A percentile compares a stretch with the other conserved stretches of the same genome.
phyloP scores from a whole-genome alignment of 139 green algal species.

The Tetratostichococcus sp. region DNA sequence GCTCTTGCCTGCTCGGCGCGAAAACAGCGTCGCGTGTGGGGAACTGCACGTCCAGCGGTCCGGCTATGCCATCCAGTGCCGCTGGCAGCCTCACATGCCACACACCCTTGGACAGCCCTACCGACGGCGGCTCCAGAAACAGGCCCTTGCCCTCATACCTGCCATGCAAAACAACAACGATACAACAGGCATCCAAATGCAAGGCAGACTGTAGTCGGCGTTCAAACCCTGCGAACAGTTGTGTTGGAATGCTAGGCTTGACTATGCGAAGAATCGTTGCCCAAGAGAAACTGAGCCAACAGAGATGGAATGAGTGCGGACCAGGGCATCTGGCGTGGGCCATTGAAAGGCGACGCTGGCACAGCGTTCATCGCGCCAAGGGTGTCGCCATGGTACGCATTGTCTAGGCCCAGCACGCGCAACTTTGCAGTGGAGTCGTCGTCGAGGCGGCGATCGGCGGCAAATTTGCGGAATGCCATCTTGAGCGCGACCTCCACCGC shows the following conservation, averaged over 20 bases:
- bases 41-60: constrained; percentile 7
- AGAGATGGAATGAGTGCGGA: too few species aligned
- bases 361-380: constrained; percentile 87
- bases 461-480: constrained; percentile 88
- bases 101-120: constrained; percentile 40
- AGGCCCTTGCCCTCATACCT: constrained; percentile 68
- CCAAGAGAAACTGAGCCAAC: too few species aligned
- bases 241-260: too few species aligned
- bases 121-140: constrained; percentile 74
- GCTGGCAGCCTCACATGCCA: constrained; percentile 29
- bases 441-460: background rate
- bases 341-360: constrained; percentile 75
- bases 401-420: constrained; percentile 78
- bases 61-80: background rate
- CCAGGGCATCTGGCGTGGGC: constrained; percentile 65
- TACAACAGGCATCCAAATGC: too few species aligned
- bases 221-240: too few species aligned
- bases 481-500: constrained; percentile 94
- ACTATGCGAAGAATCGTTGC: too few species aligned
- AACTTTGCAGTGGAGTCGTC: constrained; percentile 10
- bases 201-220: too few species aligned
- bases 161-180: constrained; percentile 1
- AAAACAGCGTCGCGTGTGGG: constrained; percentile 13
- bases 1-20: background rate
- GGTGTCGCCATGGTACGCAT: constrained; percentile 96